Evolutionary conservation across 2,329 filamentous ascomycete genomes (phyloP).

Genomic region (Hypoxylon sp.): DNA sequence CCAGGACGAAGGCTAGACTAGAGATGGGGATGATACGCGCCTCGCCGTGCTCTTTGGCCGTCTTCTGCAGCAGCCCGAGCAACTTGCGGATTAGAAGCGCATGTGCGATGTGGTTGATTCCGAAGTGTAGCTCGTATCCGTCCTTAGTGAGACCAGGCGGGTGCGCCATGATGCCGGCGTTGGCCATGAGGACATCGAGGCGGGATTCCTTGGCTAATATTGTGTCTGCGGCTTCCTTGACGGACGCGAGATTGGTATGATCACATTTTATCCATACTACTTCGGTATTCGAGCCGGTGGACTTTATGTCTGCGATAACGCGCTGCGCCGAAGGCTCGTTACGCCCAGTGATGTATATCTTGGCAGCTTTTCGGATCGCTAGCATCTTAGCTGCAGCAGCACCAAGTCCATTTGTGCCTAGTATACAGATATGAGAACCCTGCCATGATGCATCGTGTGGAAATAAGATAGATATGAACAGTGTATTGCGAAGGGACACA

Average conservation of each 20-base stretch:
- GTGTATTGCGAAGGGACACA: background rate
- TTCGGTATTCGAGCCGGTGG: conserved; percentile 22
- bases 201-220: conserved; percentile 51
- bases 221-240: conserved; percentile 51
- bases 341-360: conserved; percentile 29
- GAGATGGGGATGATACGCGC: conserved; percentile 35
- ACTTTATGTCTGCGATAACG: conserved; percentile 18
- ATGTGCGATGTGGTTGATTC: conserved; percentile 61
- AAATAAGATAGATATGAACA: background rate
- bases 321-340: conserved; percentile 19
- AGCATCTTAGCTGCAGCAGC: conserved; percentile 27
- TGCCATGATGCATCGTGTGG: background rate
- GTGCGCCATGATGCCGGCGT: conserved; percentile 59
- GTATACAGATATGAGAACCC: conserved; percentile 3
- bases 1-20: conserved; percentile 22
- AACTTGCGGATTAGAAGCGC: conserved; percentile 56
- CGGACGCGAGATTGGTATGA: conserved; percentile 31
- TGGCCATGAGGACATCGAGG: conserved; percentile 61
- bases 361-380: conserved; percentile 29
- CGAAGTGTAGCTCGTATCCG: conserved; percentile 62
- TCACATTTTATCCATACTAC: conserved; percentile 24
- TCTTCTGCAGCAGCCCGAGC: conserved; percentile 27
- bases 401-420: conserved; percentile 33
- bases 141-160: conserved; percentile 56
- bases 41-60: conserved; percentile 30